Evolutionary conservation across 257 asterid species (phyloP), one percentile per base, ranked within the genome.

Genomic region (Buddleja alternifolia): DNA sequence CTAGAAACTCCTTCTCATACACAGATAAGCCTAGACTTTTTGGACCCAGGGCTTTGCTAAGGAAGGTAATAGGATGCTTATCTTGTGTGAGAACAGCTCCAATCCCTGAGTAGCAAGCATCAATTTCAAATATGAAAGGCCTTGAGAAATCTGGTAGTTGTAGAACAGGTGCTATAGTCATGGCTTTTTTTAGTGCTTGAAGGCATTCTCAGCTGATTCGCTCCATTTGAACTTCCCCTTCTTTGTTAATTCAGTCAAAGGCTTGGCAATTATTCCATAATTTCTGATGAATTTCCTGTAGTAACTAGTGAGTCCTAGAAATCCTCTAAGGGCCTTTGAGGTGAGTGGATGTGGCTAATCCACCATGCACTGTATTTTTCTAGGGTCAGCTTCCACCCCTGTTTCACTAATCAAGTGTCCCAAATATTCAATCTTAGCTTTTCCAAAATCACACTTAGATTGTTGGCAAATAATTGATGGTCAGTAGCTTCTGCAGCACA

Each of bases 1-100:
- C 67, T 4, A 57, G 12, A 0, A 69, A 17, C 10, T 69, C 37
- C 17, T 47, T 71, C 2, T 45, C 74, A 56, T 69, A 57, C 0
- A 44, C 15, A n/a, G 0, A 39, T 10, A 5, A 3, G 0, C 53
- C 21, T 0, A 69, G 1, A 9, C n/a, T n/a, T n/a, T n/a, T n/a
- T n/a, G n/a, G n/a, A n/a, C n/a, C n/a, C n/a, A n/a, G n/a, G n/a
- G 67, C 21, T 10, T 57, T 42, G 3, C 50, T 69, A 0, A 29
- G 0, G 11, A 6, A 69, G 0, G 74, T 53, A 0, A 70, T 29
- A 2, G 41, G 68, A 0, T 44, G 10, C 0, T 15, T 10, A 1
- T n/a, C 53, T 20, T 70, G 42, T 36, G 36, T 46, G 1, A 70
- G 12, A 0, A 70, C 29, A 0, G 53, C 69, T 0, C 45, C 53